Base-by-base conservation (phyloP, 257 asterid species). In the Asclepias syriaca region DNA sequence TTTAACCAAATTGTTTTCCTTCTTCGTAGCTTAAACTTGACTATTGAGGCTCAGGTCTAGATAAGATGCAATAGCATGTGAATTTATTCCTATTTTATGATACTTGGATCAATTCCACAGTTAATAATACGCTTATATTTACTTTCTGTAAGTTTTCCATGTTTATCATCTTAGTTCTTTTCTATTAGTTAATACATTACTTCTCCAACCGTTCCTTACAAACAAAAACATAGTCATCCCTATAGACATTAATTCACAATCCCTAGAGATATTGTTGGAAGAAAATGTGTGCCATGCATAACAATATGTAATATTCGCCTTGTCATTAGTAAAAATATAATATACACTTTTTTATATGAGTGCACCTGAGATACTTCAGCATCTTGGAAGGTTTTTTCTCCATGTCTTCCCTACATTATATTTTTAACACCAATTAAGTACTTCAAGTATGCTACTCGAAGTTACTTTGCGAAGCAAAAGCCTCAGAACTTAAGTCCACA, bases 21-120 rank as follows among this genome's bases (percentile, higher is more conserved):
- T 53, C 27, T 8, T 16, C 24, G 10, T 15, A 49, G 37, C 40
- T 39, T 61, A n/a, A 59, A 56, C 46, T 50, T 50, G 48, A 16
- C 6, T 32, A 29, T 15, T 22, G 7, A 54, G 49, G 18, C 66
- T 49, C 4, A 37, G 37, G 27, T 3, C 49, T 68, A 18, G 18
- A 24, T 1, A 37, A 51, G 48, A 74, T 66, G 15, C 19, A 32
- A 32, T 48, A 3, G 34, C 40, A 32, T 69, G 46, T 13, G 53
- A 56, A 27, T 69, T 69, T 69, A 37, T 32, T 22, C 74, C 37
- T 56, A 56, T 56, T 13, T 27, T 32, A 66, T 69, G 56, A 24
- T 61, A 15, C 13, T 24, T 54, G 5, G 27, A 34, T 50, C 6
- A 37, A 34, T 34, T 19, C 5, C 74, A 60, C 2, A 11, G 55